A percentile compares a stretch with the other conserved stretches of the same genome.
phyloP scores from a whole-genome alignment of 805 yeast genomes.

The Candida caryicola region DNA sequence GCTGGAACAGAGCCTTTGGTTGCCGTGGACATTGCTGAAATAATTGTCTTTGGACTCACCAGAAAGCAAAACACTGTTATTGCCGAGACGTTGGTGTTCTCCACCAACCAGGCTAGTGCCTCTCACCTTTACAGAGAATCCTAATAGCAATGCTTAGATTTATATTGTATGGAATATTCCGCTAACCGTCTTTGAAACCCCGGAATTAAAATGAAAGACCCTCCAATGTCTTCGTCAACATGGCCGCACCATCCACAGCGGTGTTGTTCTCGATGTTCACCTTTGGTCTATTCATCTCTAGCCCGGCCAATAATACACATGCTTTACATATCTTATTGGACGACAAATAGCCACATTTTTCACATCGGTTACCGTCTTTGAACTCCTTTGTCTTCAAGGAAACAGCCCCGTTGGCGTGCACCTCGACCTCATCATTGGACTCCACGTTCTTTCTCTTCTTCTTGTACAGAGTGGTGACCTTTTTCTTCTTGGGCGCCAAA shows the following conservation, averaged over 20 bases:
- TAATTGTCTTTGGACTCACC: slow-evolving; percentile 63
- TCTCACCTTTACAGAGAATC: slow-evolving; percentile 47
- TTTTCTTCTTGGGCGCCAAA: slow-evolving; percentile 54
- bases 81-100: slow-evolving; percentile 80
- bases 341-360: slow-evolving; percentile 87
- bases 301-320: slow-evolving; percentile 79
- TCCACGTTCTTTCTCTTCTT: slow-evolving; percentile 18
- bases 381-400: slow-evolving; percentile 36
- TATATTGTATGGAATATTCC: no score
- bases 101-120: slow-evolving; percentile 82
- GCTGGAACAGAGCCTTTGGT: slow-evolving; percentile 65
- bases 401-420: slow-evolving; percentile 63
- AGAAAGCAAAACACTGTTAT: slow-evolving; percentile 70
- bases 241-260: slow-evolving; percentile 63
- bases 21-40: slow-evolving; percentile 74
- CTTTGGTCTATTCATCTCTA: slow-evolving; percentile 73
- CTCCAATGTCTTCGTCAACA: slow-evolving; percentile 58
- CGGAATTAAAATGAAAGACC: slow-evolving; percentile 33
- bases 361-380: slow-evolving; percentile 73
- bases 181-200: no score
- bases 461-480: slow-evolving; percentile 34
- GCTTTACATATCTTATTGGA: slow-evolving; percentile 91
- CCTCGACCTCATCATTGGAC: slow-evolving; percentile 42
- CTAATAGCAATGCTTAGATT: no score
- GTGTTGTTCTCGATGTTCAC: slow-evolving; percentile 51